These are phyloP conservation scores for Mortierella sp. DNA, from an alignment of 371 early-diverging fungal genomes.

Conservation along the genomic window DNA sequence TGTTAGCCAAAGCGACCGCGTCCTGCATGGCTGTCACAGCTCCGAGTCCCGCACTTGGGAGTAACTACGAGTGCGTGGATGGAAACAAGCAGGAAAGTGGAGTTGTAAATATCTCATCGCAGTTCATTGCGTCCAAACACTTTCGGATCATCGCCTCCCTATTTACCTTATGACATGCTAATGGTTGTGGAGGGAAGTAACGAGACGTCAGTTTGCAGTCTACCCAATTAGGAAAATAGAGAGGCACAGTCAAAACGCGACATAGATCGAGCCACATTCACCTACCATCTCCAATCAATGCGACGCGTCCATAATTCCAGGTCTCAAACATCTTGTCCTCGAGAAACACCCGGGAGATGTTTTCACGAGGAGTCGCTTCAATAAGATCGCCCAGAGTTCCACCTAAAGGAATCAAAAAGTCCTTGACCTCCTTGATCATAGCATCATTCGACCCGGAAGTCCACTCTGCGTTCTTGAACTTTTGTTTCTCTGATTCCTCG, in stretches of 20 bases:
- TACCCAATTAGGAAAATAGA: background rate
- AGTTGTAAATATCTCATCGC: background rate
- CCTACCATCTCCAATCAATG: constrained; percentile 14
- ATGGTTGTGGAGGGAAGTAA: background rate
- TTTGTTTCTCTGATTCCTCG: background rate
- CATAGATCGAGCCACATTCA: background rate
- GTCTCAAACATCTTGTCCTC: constrained; percentile 22
- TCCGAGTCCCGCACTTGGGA: constrained; percentile 13
- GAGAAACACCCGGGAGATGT: constrained; percentile 15
- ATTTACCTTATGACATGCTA: background rate
- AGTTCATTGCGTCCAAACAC: too few relatives aligned
- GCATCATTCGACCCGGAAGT: constrained; percentile 19
- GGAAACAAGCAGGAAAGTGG: background rate
- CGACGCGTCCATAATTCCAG: constrained; percentile 9
- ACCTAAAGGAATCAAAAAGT: constrained; percentile 15
- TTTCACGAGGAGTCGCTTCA: constrained; percentile 22
- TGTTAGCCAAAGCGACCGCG: constrained; percentile 6
- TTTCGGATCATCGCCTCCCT: too few relatives aligned
- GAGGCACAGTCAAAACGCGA: background rate
- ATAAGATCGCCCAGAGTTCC: constrained; percentile 19
- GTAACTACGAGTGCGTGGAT: background rate
- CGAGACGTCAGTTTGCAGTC: background rate
- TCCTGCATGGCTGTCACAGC: constrained; percentile 27
- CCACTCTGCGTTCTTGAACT: constrained; percentile 15
- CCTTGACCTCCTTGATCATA: constrained; percentile 22